A percentile compares a stretch with the other conserved stretches of the same genome.
Evolutionary conservation across 108 stramenopile genomes (phyloP).

Genomic region (Cyclotella baltica): DNA sequence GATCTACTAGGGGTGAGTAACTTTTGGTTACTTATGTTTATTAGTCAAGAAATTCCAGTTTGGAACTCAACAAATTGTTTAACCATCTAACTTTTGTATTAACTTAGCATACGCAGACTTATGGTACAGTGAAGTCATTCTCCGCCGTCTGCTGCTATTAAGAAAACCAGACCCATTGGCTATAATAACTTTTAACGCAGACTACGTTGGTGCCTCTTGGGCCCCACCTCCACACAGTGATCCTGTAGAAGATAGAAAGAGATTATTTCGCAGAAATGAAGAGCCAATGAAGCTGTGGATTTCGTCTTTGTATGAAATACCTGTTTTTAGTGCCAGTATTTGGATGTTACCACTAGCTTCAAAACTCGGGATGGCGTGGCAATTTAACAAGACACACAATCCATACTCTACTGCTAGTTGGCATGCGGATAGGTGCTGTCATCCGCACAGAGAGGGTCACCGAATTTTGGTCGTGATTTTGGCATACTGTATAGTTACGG

Average conservation of each 20-base stretch:
- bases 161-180: constrained; percentile 49
- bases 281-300: constrained; percentile 48
- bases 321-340: constrained; percentile 33
- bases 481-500: constrained; percentile 35
- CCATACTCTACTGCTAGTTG: constrained; percentile 24
- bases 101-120: constrained; percentile 20
- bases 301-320: constrained; percentile 44
- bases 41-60: not conserved
- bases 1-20: not conserved
- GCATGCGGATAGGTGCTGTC: constrained; percentile 44
- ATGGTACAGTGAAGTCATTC: constrained; percentile 35
- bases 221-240: constrained; percentile 4
- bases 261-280: constrained; percentile 30
- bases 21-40: not conserved
- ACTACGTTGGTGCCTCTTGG: constrained; percentile 36
- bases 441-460: constrained; percentile 31
- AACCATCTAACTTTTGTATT: not conserved
- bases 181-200: constrained; percentile 48
- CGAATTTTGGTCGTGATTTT: constrained; percentile 34
- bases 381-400: constrained; percentile 26
- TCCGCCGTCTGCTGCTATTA: constrained; percentile 38
- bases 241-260: constrained; percentile 6
- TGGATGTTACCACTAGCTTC: constrained; percentile 48
- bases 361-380: constrained; percentile 28
- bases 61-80: not conserved